These are phyloP conservation scores for Boletus insuetus DNA, from an alignment of 768 basidiomycete genomes.

Conservation along the genomic window DNA sequence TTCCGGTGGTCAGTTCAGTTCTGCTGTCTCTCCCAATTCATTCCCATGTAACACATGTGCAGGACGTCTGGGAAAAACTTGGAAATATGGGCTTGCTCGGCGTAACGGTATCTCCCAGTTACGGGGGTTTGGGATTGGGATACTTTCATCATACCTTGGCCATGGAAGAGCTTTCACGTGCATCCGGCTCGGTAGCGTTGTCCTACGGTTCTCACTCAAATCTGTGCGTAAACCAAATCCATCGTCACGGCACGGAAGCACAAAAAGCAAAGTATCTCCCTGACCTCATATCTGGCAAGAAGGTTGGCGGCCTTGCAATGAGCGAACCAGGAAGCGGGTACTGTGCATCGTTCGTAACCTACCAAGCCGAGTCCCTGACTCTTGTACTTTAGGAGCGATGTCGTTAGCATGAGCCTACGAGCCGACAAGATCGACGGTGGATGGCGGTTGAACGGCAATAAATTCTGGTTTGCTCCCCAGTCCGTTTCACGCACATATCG, in stretches of 20 bases:
- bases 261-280: constrained; percentile 85
- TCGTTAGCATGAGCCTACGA: constrained; percentile 87
- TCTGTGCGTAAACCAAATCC: constrained; percentile 82
- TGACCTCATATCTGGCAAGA: constrained; percentile 73
- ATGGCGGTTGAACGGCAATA: constrained; percentile 83
- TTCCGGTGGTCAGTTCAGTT: constrained; percentile 56
- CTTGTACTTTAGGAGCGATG: constrained; percentile 57
- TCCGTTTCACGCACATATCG: background rate
- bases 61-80: constrained; percentile 88
- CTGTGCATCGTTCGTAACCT: background rate
- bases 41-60: constrained; percentile 14
- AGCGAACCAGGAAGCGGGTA: constrained; percentile 84
- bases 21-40: background rate
- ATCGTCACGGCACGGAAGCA: constrained; percentile 75
- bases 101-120: constrained; percentile 75
- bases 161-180: constrained; percentile 91
- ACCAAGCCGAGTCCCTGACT: background rate
- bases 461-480: constrained; percentile 70
- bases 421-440: constrained; percentile 78
- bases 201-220: constrained; percentile 94
- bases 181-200: constrained; percentile 89
- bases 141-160: constrained; percentile 88
- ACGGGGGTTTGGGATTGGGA: constrained; percentile 80
- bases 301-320: constrained; percentile 92
- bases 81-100: constrained; percentile 93